Evolutionary conservation across 179 eudicot genomes (phyloP), one percentile per base, ranked within the genome.

Genomic region (Beta corolliflora): DNA sequence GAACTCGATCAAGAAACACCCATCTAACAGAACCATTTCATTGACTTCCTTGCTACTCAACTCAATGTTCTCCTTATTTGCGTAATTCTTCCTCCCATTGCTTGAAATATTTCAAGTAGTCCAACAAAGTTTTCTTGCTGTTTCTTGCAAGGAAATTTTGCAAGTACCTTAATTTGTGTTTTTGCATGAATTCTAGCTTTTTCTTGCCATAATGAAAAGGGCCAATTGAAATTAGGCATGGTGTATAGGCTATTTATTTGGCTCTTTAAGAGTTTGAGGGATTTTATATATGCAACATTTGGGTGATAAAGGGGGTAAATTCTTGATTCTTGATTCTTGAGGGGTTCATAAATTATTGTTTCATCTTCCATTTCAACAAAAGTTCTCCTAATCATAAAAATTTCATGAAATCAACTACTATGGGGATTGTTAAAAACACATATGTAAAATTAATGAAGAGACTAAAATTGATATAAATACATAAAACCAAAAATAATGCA

Each of bases 261-360:
- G 77, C 18, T 58, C 59, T n/a, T 66, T 46, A 60, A 83, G 83
- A 58, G 50, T 41, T 25, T 11, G 61, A 15, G 86, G 86, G 48
- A 83, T 50, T 63, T 60, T 73, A 55, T 79, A 83, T 8, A 83
- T 83, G 77, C 86, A 83, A 70, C 86, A 83, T 59, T 76, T 83
- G 21, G 83, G 29, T 0, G 86, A 83, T 12, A 71, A 69, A 59
- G 75, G 72, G 23, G 77, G 77, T 36, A 83, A 60, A 45, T 7
- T 18, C 2, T 60, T 72, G 60, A 79, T 41, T 36, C 41, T n/a
- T n/a, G n/a, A n/a, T n/a, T n/a, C n/a, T n/a, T n/a, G n/a, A n/a
- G n/a, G n/a, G n/a, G n/a, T n/a, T 71, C 16, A 58, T 21, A 67
- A 31, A 80, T 66, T n/a, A 19, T 18, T 60, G n/a, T 9, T 31